Evolutionary conservation across 176 grass and related monocot species (phyloP), one percentile per base, ranked within the genome.

Genomic region (Musa schizocarpa): DNA sequence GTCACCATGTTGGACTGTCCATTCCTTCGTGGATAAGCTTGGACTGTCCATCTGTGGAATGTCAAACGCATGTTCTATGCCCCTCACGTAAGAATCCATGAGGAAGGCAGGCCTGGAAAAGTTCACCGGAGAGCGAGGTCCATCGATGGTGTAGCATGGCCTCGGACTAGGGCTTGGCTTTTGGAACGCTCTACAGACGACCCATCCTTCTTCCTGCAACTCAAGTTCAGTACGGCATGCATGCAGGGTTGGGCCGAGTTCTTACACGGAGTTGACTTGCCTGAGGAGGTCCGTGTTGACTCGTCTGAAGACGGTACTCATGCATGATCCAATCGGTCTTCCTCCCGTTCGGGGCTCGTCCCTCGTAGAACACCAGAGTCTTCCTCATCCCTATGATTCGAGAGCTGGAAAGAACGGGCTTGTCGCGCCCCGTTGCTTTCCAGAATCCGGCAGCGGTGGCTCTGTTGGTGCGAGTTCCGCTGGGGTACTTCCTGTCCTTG

Each of bases 271-370:
- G 6, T 23, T 29, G 4, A 34, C 72, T 82, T 86, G 84, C 90
- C 87, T 98, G 94, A 43, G 80, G 13, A 2, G 88, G 90, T 9
- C 83, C 88, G 80, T 87, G 86, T 74, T 98, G 86, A 74, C 71
- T 83, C 16, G 82, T 85, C 59, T 96, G 82, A 61, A 98, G 88
- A 7, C 94, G 82, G 53, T 93, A 98, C 72, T 98, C 94, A 27
- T 98, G 94, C 68, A 98, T 93, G 72, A 98, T 98, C 94, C 94
- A 98, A 75, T 93, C 94, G 0, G 86, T 90, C 75, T 89, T 98
- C 12, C 83, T 68, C 0, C 92, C 92, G 14, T 92, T 88, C 1
- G 87, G 92, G 0, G 92, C 92, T 3, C 92, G 88, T n/a, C 94
- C 94, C 17, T 87, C 84, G 88, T 98, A 98, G 88, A 98, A 98